Evolutionary conservation across 2,329 filamentous ascomycete species (phyloP).

Genomic region (Albifimbria verrucaria): DNA sequence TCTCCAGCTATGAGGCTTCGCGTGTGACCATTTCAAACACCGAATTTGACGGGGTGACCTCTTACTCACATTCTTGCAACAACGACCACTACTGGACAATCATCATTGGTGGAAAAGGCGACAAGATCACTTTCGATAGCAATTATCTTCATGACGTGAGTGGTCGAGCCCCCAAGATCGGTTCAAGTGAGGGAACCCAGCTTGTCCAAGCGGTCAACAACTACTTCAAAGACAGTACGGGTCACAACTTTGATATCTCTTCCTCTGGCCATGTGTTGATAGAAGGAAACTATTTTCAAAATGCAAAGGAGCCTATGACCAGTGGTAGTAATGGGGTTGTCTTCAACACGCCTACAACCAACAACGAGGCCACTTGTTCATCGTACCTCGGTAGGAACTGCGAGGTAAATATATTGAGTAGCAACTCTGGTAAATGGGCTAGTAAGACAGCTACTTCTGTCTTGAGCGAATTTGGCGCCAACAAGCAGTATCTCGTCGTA

Average conservation of each 20-base stretch:
- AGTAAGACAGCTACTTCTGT: too few relatives aligned
- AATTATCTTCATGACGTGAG: conserved; percentile 44
- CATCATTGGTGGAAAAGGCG: conserved; percentile 34
- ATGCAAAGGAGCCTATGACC: conserved; percentile 40
- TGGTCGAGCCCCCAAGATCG: conserved; percentile 40
- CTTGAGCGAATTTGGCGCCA: too few relatives aligned
- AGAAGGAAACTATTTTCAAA: conserved; percentile 43
- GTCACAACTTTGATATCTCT: conserved; percentile 42
- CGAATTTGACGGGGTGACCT: conserved; percentile 38
- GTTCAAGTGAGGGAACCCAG: conserved; percentile 21
- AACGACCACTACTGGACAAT: conserved; percentile 42
- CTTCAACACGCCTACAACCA: too few relatives aligned
- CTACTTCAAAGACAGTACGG: conserved; percentile 36
- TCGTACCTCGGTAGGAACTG: too few relatives aligned
- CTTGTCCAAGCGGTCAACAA: conserved; percentile 36
- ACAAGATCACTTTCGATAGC: conserved; percentile 34
- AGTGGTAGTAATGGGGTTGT: too few relatives aligned
- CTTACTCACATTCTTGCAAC: conserved; percentile 38
- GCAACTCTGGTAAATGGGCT: too few relatives aligned
- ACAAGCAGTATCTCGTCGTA: too few relatives aligned
- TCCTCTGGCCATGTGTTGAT: conserved; percentile 27
- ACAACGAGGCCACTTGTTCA: too few relatives aligned
- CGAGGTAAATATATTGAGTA: too few relatives aligned
- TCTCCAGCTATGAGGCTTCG: conserved; percentile 9
- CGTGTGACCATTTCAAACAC: conserved; percentile 43